phyloP scores from a whole-genome alignment of 192 early-diverging fungal species.

The Gryganskiella cystojenkinii region DNA sequence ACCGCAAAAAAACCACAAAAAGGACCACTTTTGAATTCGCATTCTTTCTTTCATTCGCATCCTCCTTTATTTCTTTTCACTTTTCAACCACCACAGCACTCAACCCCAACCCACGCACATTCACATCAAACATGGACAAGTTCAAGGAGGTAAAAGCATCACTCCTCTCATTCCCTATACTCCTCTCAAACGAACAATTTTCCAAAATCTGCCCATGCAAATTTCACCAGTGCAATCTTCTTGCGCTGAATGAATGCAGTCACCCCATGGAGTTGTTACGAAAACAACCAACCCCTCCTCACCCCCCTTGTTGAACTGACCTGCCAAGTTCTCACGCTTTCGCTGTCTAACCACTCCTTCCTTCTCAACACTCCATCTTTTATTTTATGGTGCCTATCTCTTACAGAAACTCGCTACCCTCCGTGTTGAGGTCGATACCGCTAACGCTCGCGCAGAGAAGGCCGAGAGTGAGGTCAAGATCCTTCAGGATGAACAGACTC shows the following conservation, averaged over 20 bases:
- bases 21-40: neutral
- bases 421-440: slow-evolving; percentile 52
- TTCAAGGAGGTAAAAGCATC: slow-evolving; percentile 45
- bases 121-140: slow-evolving; percentile 39
- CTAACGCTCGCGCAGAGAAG: slow-evolving; percentile 28
- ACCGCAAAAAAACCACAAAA: neutral
- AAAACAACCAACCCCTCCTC: too few species aligned
- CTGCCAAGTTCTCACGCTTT: too few species aligned
- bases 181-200: too few species aligned
- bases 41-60: slow-evolving; percentile 12
- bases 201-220: too few species aligned
- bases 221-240: too few species aligned
- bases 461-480: slow-evolving; percentile 65
- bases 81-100: neutral
- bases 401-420: slow-evolving; percentile 57
- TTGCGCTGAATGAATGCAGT: too few species aligned
- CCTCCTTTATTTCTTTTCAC: neutral
- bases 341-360: neutral
- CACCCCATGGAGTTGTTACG: too few species aligned
- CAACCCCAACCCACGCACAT: slow-evolving; percentile 5
- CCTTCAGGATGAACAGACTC: slow-evolving; percentile 64
- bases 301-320: too few species aligned
- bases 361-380: too few species aligned
- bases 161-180: neutral
- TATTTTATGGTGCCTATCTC: too few species aligned